phyloP scores from a whole-genome alignment of 495 filamentous ascomycete species.

The Aspergillus diversus region DNA sequence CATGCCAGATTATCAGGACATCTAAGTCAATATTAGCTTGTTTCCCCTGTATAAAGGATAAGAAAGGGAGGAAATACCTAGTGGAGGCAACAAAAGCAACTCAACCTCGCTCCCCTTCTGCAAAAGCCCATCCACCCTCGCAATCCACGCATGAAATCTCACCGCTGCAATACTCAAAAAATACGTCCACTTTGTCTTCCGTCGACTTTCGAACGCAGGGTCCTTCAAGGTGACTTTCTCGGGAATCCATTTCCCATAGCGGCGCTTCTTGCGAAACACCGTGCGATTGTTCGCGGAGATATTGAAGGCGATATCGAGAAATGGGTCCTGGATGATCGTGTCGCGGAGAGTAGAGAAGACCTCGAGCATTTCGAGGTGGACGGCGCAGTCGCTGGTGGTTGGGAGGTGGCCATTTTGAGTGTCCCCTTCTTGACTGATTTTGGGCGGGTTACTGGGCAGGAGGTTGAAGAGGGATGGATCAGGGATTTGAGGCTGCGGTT shows the following conservation, averaged over 20 bases:
- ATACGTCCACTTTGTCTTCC: constrained; percentile 25
- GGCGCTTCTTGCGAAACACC: constrained; percentile 8
- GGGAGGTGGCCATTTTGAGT: constrained; percentile 16
- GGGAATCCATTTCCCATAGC: background rate
- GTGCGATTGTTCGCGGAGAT: constrained; percentile 13
- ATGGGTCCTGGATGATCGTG: constrained; percentile 8
- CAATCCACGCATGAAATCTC: constrained; percentile 27
- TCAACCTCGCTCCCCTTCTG: background rate
- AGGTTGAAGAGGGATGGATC: too few species aligned
- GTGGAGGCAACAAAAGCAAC: constrained; percentile 15
- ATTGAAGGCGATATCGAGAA: constrained; percentile 14
- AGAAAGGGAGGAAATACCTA: constrained; percentile 12
- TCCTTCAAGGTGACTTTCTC: constrained; percentile 17
- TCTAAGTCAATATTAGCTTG: constrained; percentile 14
- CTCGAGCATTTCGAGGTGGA: constrained; percentile 41
- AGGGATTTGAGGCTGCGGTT: too few species aligned
- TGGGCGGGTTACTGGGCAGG: too few species aligned
- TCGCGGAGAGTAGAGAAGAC: constrained; percentile 29
- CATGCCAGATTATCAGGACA: constrained; percentile 32
- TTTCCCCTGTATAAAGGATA: too few species aligned
- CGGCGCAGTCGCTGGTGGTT: constrained; percentile 32
- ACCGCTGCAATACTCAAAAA: constrained; percentile 25
- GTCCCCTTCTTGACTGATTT: background rate
- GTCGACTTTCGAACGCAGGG: constrained; percentile 8
- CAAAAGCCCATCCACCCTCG: constrained; percentile 1